Evolutionary conservation across 805 yeast genomes (phyloP), one percentile per base, ranked within the genome.

Genomic region (Lipomyces sp.): DNA sequence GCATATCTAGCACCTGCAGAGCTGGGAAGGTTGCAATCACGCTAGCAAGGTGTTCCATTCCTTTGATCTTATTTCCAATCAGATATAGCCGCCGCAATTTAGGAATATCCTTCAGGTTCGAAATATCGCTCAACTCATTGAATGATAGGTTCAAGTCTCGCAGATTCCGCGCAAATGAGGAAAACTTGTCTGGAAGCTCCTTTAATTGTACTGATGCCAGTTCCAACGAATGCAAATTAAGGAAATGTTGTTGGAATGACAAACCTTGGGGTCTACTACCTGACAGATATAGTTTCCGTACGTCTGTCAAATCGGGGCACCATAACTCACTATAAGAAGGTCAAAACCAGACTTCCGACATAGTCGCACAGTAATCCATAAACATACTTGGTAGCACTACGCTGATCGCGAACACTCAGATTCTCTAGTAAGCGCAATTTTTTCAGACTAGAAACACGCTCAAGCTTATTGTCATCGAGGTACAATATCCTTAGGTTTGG

Each of bases 351-450:
- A 13, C 35, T 29, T 34, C 24, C 39, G 13, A 11, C 7, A 15
- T 32, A 48, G 4, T 15, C 37, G 11, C 2, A 3, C n/a, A 6
- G 6, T 18, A 6, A n/a, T n/a, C 11, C 13, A 29, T 11, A 4
- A 24, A 24, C 64, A 11, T 32, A 57, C 69, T 54, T 54, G 4
- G 62, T 42, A 42, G 29, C 50, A 18, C 34, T 30, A 3, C 63
- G 54, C 64, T 71, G 74, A 24, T 69, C 67, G 4, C 76, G 66
- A 15, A 74, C 29, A 13, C 83, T 79, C 13, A 84, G 61, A 57
- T 80, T 81, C 65, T 83, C 83, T 33, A 83, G 73, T 59, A 74
- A 69, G 53, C 71, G 75, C 66, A 82, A 72, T n/a, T 71, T 75
- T 15, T 72, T 72, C 18, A 81, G 69, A 24, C 81, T 80, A 0